Conservation (phyloP, 2,329 filamentous ascomycete genomes). For the Saccharata proteae region DNA sequence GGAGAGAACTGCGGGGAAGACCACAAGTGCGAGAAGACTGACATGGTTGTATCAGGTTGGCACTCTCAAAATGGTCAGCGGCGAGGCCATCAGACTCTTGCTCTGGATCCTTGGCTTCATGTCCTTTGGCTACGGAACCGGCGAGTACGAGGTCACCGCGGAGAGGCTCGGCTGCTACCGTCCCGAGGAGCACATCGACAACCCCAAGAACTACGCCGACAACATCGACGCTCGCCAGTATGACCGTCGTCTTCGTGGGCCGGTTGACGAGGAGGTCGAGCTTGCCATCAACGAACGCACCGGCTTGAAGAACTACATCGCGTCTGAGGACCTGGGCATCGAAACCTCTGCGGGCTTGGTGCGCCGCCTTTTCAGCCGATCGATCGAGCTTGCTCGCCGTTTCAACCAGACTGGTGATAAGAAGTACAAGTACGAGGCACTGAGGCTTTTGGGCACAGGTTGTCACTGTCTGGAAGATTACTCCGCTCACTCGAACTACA, state of each 20-base stretch:
- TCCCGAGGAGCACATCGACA: conserved; percentile 74
- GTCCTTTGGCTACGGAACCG: conserved; percentile 71
- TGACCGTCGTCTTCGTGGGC: conserved; percentile 67
- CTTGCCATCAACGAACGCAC: conserved; percentile 57
- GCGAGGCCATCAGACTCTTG: conserved; percentile 80
- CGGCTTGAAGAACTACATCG: conserved; percentile 85
- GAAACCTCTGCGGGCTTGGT: conserved; percentile 73
- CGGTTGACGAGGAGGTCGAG: conserved; percentile 67
- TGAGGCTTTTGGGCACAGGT: conserved; percentile 75
- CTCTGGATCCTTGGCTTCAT: conserved; percentile 85
- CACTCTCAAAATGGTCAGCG: conserved; percentile 79
- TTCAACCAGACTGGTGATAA: conserved; percentile 56
- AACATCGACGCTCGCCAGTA: conserved; percentile 76
- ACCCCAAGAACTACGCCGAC: conserved; percentile 73
- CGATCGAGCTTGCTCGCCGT: conserved; percentile 66
- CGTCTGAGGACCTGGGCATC: conserved; percentile 65
- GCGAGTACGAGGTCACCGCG: conserved; percentile 74
- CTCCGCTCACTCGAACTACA: conserved; percentile 88
- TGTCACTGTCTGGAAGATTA: conserved; percentile 89
- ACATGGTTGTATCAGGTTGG: conserved; percentile 38
- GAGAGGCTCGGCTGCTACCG: conserved; percentile 68
- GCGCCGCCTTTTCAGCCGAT: conserved; percentile 57
- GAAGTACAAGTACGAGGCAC: conserved; percentile 74
- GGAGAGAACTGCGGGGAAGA: neutral
- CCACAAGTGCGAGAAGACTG: conserved; percentile 1